Base-by-base conservation (phyloP, 352 stramenopile genomes). In the Phytopythium boreale region DNA sequence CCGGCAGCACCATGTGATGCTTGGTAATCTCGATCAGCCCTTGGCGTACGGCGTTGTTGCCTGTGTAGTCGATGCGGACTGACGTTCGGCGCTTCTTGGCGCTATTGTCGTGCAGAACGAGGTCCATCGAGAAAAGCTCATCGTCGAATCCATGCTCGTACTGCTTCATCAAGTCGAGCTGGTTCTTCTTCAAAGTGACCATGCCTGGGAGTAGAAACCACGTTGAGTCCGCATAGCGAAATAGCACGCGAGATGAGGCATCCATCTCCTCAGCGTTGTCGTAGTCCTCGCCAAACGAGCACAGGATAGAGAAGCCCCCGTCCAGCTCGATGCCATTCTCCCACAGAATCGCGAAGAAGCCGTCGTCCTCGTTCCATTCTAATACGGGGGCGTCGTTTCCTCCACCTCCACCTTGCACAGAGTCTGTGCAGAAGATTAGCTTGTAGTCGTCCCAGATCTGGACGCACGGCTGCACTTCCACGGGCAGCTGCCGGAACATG, bases 361-460 rank as follows among this genome's bases (percentile, higher is more conserved):
- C 87, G 24, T 93, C 87, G 56, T 93, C 81, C 9, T 79, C 75
- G 39, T 90, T 89, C 87, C 87, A 95, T 22, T 93, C 83, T 27
- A 95, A 64, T 11, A 89, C 80, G 0, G 87, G 84, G 1, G 63
- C 51, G 55, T 80, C 73, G 49, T 26, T 49, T 34, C 37, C 57
- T 10, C 57, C 62, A 14, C 31, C 62, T 20, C 47, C 24, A 1
- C 36, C n/a, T 20, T 71, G 63, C 17, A 74, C 27, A 11, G 70
- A 59, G 24, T 83, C 75, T 0, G 80, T 90, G 60, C 74, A 91
- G 57, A 89, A 95, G 12, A 90, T 70, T 10, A 90, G 61, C 12
- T 80, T 75, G 57, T 90, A 82, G 65, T 93, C 84, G 58, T 92
- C 87, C 83, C 82, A 95, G 53, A 95, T 90, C 65, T 95, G 82